These are phyloP conservation scores for Triglochin maritima DNA, from an alignment of 106 monocot species.

Conservation along the genomic window DNA sequence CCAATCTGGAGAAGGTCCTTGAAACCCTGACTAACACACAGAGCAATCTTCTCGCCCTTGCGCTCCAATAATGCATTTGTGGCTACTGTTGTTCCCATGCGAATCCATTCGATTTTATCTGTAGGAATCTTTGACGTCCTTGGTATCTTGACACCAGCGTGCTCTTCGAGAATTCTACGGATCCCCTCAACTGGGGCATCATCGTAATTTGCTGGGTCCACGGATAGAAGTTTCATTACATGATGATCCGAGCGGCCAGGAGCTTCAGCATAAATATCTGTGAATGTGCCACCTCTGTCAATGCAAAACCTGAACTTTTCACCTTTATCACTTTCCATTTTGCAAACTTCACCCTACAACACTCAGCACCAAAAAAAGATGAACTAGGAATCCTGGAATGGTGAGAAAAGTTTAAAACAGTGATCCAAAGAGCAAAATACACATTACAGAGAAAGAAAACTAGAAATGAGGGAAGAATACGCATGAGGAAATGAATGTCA, in stretches of 20 bases:
- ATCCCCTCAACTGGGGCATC: conserved; percentile 95
- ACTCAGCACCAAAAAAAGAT: background rate
- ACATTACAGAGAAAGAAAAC: too few species aligned
- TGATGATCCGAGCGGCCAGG: conserved; percentile 50
- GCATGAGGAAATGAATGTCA: too few species aligned
- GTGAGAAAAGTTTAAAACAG: too few species aligned
- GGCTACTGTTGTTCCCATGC: conserved; percentile 97
- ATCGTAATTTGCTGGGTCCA: conserved; percentile 85
- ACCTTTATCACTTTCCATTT: conserved; percentile 42
- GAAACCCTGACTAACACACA: conserved; percentile 81
- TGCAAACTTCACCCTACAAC: background rate
- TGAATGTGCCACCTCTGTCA: conserved; percentile 95
- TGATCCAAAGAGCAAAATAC: too few species aligned
- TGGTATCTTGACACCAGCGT: conserved; percentile 47
- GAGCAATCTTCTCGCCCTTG: conserved; percentile 86
- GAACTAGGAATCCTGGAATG: too few species aligned
- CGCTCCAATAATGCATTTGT: conserved; percentile 94
- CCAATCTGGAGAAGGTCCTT: conserved; percentile 89
- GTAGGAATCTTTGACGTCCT: conserved; percentile 86
- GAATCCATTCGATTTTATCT: conserved; percentile 81
- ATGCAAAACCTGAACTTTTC: conserved; percentile 86
- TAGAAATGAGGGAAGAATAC: too few species aligned
- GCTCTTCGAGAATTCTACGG: conserved; percentile 70
- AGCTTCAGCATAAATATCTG: conserved; percentile 87
- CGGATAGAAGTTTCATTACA: conserved; percentile 81